A percentile compares a stretch with the other conserved stretches of the same genome.
Conservation (phyloP, 805 yeast species). For the Kodamaea sagamina region DNA sequence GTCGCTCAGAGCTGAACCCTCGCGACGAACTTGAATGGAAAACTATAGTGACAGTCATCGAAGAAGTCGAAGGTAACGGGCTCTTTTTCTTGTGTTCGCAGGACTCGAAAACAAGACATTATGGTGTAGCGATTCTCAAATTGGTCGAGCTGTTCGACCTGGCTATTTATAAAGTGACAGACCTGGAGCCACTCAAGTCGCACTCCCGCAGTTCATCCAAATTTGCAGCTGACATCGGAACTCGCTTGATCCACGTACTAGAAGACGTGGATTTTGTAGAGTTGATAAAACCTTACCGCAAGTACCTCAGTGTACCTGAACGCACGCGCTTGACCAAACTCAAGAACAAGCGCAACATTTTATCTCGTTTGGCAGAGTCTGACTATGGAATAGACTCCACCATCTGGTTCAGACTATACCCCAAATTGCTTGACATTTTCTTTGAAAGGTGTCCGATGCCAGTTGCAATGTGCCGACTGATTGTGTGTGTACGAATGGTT, state of each 20-base stretch:
- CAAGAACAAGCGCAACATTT: constrained; percentile 61
- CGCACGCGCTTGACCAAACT: constrained; percentile 67
- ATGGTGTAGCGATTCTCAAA: constrained; percentile 73
- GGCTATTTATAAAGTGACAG: constrained; percentile 60
- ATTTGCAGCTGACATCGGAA: constrained; percentile 77
- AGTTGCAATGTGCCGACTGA: constrained; percentile 87
- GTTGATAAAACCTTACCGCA: constrained; percentile 53
- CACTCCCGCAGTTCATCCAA: constrained; percentile 65
- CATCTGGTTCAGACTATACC: constrained; percentile 90
- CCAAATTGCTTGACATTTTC: constrained; percentile 67
- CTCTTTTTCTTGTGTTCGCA: constrained; percentile 88
- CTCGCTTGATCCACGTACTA: constrained; percentile 73
- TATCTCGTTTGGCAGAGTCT: constrained; percentile 82
- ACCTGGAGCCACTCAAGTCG: constrained; percentile 17
- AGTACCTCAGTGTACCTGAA: constrained; percentile 72
- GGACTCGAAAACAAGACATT: constrained; percentile 69
- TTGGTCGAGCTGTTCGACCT: constrained; percentile 87
- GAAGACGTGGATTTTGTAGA: constrained; percentile 70
- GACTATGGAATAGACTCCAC: constrained; percentile 96
- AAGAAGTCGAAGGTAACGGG: constrained; percentile 96
- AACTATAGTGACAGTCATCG: constrained; percentile 78
- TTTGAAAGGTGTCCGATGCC: constrained; percentile 88
- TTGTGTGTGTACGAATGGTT: constrained; percentile 84
- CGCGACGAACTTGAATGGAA: constrained; percentile 73
- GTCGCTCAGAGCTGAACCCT: constrained; percentile 1